These are phyloP conservation scores for Calendula officinalis DNA, from an alignment of 129 eudicot genomes.

Conservation along the genomic window DNA sequence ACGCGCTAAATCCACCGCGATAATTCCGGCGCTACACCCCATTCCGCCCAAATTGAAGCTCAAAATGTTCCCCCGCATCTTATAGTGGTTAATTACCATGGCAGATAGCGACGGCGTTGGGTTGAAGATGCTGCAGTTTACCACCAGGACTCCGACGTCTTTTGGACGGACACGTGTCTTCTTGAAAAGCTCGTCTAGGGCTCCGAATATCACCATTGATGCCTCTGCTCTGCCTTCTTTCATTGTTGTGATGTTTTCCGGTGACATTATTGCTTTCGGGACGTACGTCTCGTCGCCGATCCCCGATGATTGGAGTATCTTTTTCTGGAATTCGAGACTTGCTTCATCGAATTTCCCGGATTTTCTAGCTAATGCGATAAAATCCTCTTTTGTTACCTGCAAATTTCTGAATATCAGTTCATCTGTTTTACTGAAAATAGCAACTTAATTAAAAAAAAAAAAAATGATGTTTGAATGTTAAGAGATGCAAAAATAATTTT, in stretches of 20 bases:
- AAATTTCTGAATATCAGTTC: too few relatives aligned
- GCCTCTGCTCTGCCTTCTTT: not conserved
- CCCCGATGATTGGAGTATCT: not conserved
- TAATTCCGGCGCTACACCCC: not conserved
- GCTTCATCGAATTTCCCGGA: too few relatives aligned
- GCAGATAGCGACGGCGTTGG: not conserved
- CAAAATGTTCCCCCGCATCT: not conserved
- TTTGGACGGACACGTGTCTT: not conserved
- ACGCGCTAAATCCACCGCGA: not conserved
- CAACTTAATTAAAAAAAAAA: too few relatives aligned
- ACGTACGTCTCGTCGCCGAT: not conserved
- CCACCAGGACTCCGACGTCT: not conserved
- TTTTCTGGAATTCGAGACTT: not conserved
- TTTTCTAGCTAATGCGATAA: too few relatives aligned
- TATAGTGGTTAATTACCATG: not conserved
- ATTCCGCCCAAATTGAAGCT: not conserved
- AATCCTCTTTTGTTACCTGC: too few relatives aligned
- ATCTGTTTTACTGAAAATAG: too few relatives aligned
- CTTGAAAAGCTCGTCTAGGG: not conserved
- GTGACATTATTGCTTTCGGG: not conserved
- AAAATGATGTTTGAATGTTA: too few relatives aligned
- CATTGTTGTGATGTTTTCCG: not conserved
- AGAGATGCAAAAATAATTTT: too few relatives aligned
- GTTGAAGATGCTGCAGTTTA: constrained; percentile 1
- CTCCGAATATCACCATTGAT: not conserved